Evolutionary conservation across 805 yeast genomes (phyloP), one percentile per base, ranked within the genome.

Genomic region (Hanseniaspora clermontiae): DNA sequence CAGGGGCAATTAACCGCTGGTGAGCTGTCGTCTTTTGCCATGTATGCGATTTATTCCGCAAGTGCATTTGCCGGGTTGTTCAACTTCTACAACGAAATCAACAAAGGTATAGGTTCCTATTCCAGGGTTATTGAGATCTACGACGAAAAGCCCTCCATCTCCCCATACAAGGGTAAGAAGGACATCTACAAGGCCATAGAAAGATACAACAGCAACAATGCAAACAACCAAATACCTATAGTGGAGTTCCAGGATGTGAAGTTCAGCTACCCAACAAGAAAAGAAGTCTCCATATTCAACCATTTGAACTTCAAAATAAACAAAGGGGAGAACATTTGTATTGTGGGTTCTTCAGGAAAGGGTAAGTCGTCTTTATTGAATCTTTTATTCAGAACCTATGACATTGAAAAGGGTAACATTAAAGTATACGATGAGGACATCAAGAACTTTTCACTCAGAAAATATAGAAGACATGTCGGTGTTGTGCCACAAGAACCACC

Each of bases 101-200:
- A 91, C 97, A 91, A 91, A 71, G 97, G 97, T 57, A 86, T 90
- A 8, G 97, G 97, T 51, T 97, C 97, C 0, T 93, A 96, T 0
- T 83, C 89, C 51, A 75, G 97, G 59, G 79, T 91, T 29, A 90
- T 91, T 72, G 97, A 91, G 66, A 73, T 91, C 51, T 80, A 84
- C 59, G 93, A 86, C 59, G 76, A 88, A 68, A 74, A 81, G 60
- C 95, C 97, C 0, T 68, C 74, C 11, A 87, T 90, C 49, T 74
- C 78, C 15, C 79, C 90, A 1, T 77, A 84, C 1, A 65, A 73
- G 24, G 97, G 97, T 29, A 63, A 63, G 38, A 70, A 73, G 29
- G 39, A 47, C 8, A 65, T 66, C 45, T 69, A 73, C 10, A 57
- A 57, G 10, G 67, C 68, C 54, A 63, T 59, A 42, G 60, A 53